These are phyloP conservation scores for Elongisporangium anandrum DNA, from an alignment of 352 stramenopile genomes.

Conservation along the genomic window DNA sequence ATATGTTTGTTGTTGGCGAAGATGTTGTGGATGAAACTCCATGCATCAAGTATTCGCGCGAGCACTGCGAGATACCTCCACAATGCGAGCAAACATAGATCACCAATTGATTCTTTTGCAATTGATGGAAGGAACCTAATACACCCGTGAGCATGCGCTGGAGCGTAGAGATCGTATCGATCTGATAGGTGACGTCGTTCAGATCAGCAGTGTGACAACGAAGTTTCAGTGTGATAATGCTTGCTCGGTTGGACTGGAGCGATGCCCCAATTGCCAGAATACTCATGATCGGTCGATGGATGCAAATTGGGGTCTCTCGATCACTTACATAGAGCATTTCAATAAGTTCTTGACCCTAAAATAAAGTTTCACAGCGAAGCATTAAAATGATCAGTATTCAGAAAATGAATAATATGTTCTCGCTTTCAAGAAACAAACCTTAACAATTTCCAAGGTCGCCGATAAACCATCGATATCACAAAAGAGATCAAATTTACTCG, in stretches of 20 bases:
- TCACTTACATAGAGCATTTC: constrained; percentile 33
- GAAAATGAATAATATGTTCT: background rate
- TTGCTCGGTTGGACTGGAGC: constrained; percentile 42
- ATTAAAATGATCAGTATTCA: background rate
- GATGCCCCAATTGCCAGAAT: constrained; percentile 50
- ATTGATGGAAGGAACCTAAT: constrained; percentile 42
- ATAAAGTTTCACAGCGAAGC: background rate
- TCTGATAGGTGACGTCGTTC: constrained; percentile 52
- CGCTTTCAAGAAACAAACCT: constrained; percentile 24
- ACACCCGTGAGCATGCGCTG: constrained; percentile 35
- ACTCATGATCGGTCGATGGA: constrained; percentile 42
- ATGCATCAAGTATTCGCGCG: constrained; percentile 31
- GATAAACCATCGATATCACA: constrained; percentile 64
- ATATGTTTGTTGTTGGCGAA: constrained; percentile 6
- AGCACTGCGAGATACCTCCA: constrained; percentile 48
- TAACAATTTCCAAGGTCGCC: constrained; percentile 46
- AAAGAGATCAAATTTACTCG: constrained; percentile 44
- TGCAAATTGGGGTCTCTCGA: constrained; percentile 25
- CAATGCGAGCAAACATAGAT: constrained; percentile 59
- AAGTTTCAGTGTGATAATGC: constrained; percentile 55
- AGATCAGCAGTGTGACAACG: constrained; percentile 17
- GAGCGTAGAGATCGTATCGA: constrained; percentile 30
- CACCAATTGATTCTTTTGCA: constrained; percentile 26
- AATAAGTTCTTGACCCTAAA: constrained; percentile 47
- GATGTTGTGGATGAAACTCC: constrained; percentile 4